These are phyloP conservation scores for Barnettozyma botsteinii DNA, from an alignment of 805 yeast genomes.

Conservation along the genomic window DNA sequence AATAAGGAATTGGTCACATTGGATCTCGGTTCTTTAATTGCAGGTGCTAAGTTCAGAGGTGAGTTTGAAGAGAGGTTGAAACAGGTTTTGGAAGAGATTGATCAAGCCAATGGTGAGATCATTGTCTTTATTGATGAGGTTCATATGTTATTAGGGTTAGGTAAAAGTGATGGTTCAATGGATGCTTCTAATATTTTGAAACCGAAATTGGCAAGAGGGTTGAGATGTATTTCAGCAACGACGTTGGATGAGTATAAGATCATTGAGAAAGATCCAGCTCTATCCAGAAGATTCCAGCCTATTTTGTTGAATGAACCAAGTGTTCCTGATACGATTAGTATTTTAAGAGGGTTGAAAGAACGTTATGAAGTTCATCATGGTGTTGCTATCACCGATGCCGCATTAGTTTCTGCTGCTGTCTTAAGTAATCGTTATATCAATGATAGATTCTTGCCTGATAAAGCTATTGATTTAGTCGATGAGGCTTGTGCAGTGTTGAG, in stretches of 20 bases:
- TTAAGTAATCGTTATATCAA: conserved; percentile 86
- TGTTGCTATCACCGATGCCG: conserved; percentile 87
- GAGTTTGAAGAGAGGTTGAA: conserved; percentile 92
- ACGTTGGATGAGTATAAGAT: conserved; percentile 92
- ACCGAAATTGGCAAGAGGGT: conserved; percentile 91
- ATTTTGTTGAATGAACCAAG: conserved; percentile 82
- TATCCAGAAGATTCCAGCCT: conserved; percentile 90
- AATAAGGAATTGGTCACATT: conserved; percentile 77
- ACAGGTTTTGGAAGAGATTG: conserved; percentile 75
- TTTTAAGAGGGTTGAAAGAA: conserved; percentile 89
- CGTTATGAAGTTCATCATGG: conserved; percentile 97
- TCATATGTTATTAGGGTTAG: conserved; percentile 83
- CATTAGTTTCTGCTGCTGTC: conserved; percentile 89
- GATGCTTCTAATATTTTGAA: conserved; percentile 92
- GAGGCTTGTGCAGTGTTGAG: conserved; percentile 96
- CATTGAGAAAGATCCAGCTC: conserved; percentile 93
- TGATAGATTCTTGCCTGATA: conserved; percentile 89
- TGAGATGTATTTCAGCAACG: conserved; percentile 95
- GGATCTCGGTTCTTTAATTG: conserved; percentile 83
- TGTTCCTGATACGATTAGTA: conserved; percentile 86
- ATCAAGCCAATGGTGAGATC: conserved; percentile 66
- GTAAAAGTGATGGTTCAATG: conserved; percentile 90
- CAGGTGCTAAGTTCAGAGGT: conserved; percentile 95
- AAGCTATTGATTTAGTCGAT: conserved; percentile 94
- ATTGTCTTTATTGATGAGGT: conserved; percentile 88